Percentiles rank a stretch among this genome's conserved stretches.
Evolutionary conservation across 129 eudicot species (phyloP).

Genomic region (Erigeron canadensis): DNA sequence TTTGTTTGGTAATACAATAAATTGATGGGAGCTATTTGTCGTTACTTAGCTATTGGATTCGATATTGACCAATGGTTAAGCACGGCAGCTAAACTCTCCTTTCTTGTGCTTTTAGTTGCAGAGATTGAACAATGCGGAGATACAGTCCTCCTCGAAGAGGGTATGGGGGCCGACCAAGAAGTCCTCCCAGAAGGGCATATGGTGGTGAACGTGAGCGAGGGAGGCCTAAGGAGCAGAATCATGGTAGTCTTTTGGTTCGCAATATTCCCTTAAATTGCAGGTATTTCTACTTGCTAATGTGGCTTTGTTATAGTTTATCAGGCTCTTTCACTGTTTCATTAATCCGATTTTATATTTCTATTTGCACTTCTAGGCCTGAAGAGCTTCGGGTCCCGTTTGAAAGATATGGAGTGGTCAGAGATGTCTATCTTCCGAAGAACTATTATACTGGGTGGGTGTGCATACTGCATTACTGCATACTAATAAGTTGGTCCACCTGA

Average conservation of each 20-base stretch:
- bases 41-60: too few species aligned
- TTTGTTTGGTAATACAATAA: neutral
- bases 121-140: slow-evolving; percentile 51
- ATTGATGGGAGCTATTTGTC: too few species aligned
- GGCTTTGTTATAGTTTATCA: too few species aligned
- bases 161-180: slow-evolving; percentile 55
- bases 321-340: neutral
- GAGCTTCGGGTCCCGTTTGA: slow-evolving; percentile 82
- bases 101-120: neutral
- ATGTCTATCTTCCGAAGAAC: slow-evolving; percentile 70
- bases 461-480: too few species aligned
- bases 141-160: slow-evolving; percentile 77
- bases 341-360: neutral
- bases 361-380: slow-evolving; percentile 48
- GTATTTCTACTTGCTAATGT: slow-evolving; percentile 17
- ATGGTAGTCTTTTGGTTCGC: slow-evolving; percentile 70
- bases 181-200: slow-evolving; percentile 64
- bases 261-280: slow-evolving; percentile 70
- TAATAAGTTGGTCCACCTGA: neutral
- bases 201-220: slow-evolving; percentile 48
- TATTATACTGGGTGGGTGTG: slow-evolving; percentile 66
- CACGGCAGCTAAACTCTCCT: too few species aligned
- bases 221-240: slow-evolving; percentile 56
- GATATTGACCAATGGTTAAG: too few species aligned
- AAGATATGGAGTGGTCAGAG: slow-evolving; percentile 68